Conservation (phyloP, 2,329 filamentous ascomycete species). For the Stagonosporopsis rhizophila region DNA sequence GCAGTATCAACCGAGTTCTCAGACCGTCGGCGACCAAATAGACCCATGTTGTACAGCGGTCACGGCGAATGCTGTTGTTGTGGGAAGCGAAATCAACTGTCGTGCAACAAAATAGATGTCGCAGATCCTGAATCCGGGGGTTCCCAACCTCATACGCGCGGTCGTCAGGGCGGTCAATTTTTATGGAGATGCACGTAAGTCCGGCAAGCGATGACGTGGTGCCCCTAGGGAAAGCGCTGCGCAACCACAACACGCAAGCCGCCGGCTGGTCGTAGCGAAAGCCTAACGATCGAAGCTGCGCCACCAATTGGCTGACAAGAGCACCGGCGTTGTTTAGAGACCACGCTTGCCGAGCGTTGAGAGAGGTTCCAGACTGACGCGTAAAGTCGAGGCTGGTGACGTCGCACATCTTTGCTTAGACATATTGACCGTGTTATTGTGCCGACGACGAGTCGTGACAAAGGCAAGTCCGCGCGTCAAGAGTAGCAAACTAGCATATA, state of each 20-base stretch:
- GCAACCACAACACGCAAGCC: conserved; percentile 20
- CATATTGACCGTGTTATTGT: neutral
- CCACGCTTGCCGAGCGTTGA: conserved; percentile 14
- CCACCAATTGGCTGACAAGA: conserved; percentile 13
- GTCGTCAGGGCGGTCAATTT: conserved; percentile 19
- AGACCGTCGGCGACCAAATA: conserved; percentile 37
- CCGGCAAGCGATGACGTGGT: conserved; percentile 17
- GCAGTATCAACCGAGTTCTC: conserved; percentile 28
- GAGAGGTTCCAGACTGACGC: conserved; percentile 16
- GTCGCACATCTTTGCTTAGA: conserved; percentile 15
- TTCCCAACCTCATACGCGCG: conserved; percentile 20
- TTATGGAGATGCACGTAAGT: conserved; percentile 18
- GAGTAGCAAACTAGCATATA: neutral
- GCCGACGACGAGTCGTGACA: conserved; percentile 5
- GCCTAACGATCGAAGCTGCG: conserved; percentile 2
- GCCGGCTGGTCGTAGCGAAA: conserved; percentile 11
- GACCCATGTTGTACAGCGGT: conserved; percentile 8
- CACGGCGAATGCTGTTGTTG: neutral
- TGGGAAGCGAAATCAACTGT: conserved; percentile 11
- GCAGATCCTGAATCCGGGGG: conserved; percentile 11
- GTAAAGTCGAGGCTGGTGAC: conserved; percentile 18
- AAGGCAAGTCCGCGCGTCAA: neutral
- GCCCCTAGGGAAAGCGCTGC: conserved; percentile 16
- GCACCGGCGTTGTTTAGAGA: conserved; percentile 9
- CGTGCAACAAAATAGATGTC: conserved; percentile 2